Conservation (phyloP, 148 eudicot genomes). For the Chenopodium berlandieri region DNA sequence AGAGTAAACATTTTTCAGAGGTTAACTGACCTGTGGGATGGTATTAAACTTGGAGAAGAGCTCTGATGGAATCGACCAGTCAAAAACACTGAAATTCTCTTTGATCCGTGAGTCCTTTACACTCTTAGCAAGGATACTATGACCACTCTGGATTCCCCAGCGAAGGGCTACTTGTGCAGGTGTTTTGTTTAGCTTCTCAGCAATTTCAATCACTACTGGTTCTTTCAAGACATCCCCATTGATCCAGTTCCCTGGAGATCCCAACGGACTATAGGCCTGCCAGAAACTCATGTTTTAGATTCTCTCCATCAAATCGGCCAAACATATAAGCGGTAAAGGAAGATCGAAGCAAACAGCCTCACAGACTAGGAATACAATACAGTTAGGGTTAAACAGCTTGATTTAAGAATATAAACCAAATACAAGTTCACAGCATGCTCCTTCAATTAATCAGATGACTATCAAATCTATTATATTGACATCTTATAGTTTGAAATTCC, state of each 20-base stretch:
- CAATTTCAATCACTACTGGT: slow-evolving; percentile 48
- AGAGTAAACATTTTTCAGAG: neutral
- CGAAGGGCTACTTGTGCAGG: slow-evolving; percentile 87
- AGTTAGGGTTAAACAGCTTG: neutral
- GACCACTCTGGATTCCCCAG: slow-evolving; percentile 84
- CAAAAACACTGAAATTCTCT: slow-evolving; percentile 57
- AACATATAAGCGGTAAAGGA: neutral
- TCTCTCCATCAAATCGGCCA: neutral
- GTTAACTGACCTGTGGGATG: slow-evolving; percentile 54
- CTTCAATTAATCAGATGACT: neutral
- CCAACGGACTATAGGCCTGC: slow-evolving; percentile 80
- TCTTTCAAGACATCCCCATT: slow-evolving; percentile 61
- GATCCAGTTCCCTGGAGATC: slow-evolving; percentile 53
- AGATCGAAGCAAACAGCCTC: neutral
- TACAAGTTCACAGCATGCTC: neutral
- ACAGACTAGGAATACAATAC: too few relatives aligned
- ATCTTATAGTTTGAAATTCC: neutral
- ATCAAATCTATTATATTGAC: neutral
- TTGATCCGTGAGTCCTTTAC: slow-evolving; percentile 61
- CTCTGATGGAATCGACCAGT: slow-evolving; percentile 72
- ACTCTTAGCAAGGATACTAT: slow-evolving; percentile 80
- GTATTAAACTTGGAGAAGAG: slow-evolving; percentile 61
- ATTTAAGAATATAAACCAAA: neutral
- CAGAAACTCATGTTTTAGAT: neutral
- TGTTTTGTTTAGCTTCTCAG: slow-evolving; percentile 68